A percentile compares a stretch with the other conserved stretches of the same genome.
These are phyloP conservation scores for Ogataea chonburiensis DNA, from an alignment of 805 yeast genomes.

Conservation along the genomic window DNA sequence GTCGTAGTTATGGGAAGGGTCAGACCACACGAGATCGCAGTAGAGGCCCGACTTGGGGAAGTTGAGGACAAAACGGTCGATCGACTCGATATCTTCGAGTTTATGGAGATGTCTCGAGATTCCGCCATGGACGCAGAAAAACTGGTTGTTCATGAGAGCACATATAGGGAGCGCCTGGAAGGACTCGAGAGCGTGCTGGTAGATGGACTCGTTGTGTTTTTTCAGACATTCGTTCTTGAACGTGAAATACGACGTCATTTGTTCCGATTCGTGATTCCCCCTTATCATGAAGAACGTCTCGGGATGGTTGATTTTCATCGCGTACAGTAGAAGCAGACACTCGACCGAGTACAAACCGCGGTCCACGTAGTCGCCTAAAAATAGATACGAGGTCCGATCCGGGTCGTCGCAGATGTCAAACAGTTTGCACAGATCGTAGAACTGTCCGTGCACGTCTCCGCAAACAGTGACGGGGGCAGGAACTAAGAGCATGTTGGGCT, in stretches of 20 bases:
- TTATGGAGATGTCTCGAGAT: slow-evolving; percentile 77
- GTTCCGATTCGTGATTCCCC: slow-evolving; percentile 94
- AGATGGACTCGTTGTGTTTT: slow-evolving; percentile 66
- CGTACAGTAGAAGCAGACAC: slow-evolving; percentile 70
- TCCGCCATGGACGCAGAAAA: slow-evolving; percentile 96
- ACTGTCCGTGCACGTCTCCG: slow-evolving; percentile 98
- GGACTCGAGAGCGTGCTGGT: slow-evolving; percentile 72
- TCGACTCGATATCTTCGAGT: slow-evolving; percentile 61
- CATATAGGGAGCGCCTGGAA: slow-evolving; percentile 88
- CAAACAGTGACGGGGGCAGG: slow-evolving; percentile 93
- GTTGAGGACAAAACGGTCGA: slow-evolving; percentile 75
- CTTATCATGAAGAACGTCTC: slow-evolving; percentile 73
- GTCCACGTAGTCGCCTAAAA: slow-evolving; percentile 94
- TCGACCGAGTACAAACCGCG: slow-evolving; percentile 92
- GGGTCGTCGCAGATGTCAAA: slow-evolving; percentile 95
- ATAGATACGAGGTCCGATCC: slow-evolving; percentile 66
- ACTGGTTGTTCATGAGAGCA: slow-evolving; percentile 88
- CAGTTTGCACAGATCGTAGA: slow-evolving; percentile 81
- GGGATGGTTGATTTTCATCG: slow-evolving; percentile 77
- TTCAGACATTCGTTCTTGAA: slow-evolving; percentile 87
- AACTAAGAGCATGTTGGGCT: slow-evolving; percentile 75
- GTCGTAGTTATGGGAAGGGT: slow-evolving; percentile 87
- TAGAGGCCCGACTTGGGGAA: slow-evolving; percentile 90
- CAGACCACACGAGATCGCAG: slow-evolving; percentile 96
- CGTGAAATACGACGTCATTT: slow-evolving; percentile 91